phyloP scores from a whole-genome alignment of 2,329 filamentous ascomycete genomes.

The Cladobotryum protrusum region DNA sequence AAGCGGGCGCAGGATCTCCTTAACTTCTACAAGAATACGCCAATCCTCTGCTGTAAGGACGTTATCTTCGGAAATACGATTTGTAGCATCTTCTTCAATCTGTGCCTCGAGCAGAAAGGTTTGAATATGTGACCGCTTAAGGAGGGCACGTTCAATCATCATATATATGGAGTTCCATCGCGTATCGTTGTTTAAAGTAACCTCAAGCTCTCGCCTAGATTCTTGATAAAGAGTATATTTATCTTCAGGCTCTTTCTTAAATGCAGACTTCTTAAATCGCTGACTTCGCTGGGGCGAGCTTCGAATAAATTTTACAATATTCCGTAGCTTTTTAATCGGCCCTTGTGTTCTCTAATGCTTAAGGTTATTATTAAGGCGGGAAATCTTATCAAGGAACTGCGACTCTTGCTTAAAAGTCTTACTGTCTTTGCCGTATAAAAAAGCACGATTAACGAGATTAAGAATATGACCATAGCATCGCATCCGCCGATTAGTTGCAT shows the following conservation, averaged over 20 bases:
- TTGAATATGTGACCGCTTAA: background rate
- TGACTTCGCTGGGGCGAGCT: background rate
- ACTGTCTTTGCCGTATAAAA: background rate
- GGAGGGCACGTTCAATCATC: background rate
- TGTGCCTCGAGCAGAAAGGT: background rate
- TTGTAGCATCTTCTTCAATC: background rate
- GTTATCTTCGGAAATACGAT: background rate
- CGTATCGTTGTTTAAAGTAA: background rate
- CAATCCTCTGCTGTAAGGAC: background rate
- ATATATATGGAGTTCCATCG: background rate
- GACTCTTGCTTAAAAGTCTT: background rate
- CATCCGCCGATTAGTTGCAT: background rate
- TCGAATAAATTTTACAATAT: constrained; percentile 1
- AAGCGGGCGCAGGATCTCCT: background rate
- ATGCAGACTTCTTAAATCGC: background rate
- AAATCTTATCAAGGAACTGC: background rate
- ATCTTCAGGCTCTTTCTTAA: background rate
- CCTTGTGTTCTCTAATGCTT: background rate
- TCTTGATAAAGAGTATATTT: background rate
- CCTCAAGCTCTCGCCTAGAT: background rate
- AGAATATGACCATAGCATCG: constrained; percentile 1
- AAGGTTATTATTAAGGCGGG: background rate
- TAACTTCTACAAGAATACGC: background rate
- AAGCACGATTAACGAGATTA: background rate
- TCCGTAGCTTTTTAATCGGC: background rate